phyloP scores from a whole-genome alignment of 208 protist species.

The Leptomonas pyrrhocoris region DNA sequence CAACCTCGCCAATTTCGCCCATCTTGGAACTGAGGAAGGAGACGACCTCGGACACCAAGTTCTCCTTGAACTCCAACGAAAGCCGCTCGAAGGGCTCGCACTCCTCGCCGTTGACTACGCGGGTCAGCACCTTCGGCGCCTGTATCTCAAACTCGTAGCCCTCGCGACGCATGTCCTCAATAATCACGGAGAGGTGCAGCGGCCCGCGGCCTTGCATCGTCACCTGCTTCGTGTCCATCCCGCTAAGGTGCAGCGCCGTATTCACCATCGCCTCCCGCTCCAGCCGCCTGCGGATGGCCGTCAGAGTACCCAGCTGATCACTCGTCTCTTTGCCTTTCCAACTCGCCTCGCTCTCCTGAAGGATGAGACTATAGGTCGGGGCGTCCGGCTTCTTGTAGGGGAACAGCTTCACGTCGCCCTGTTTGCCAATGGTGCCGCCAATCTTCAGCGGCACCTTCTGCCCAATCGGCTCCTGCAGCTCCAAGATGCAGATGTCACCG shows the following conservation, averaged over 20 bases:
- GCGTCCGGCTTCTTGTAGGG: constrained; percentile 94
- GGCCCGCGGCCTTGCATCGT: constrained; percentile 95
- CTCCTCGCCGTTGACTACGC: constrained; percentile 72
- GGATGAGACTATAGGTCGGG: constrained; percentile 93
- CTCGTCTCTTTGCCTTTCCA: constrained; percentile 92
- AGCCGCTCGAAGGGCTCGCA: constrained; percentile 90
- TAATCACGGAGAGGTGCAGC: constrained; percentile 97
- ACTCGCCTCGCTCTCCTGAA: constrained; percentile 89
- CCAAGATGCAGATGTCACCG: constrained; percentile 88
- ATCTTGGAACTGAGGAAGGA: constrained; percentile 88
- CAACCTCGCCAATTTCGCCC: constrained; percentile 89
- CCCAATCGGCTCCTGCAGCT: constrained; percentile 83
- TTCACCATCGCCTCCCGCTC: constrained; percentile 94
- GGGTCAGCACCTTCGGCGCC: constrained; percentile 92
- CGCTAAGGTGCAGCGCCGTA: constrained; percentile 84
- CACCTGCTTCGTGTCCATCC: constrained; percentile 51
- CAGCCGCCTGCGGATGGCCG: constrained; percentile 73
- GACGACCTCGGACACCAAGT: constrained; percentile 72
- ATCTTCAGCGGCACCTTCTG: constrained; percentile 91
- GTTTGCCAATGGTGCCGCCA: constrained; percentile 79
- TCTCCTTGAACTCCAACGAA: constrained; percentile 81
- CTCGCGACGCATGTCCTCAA: constrained; percentile 98
- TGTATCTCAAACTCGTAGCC: constrained; percentile 96
- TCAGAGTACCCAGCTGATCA: constrained; percentile 76
- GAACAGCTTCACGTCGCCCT: constrained; percentile 69